These are phyloP conservation scores for Penicillium pulvis DNA, from an alignment of 495 filamentous ascomycete species.

Conservation along the genomic window DNA sequence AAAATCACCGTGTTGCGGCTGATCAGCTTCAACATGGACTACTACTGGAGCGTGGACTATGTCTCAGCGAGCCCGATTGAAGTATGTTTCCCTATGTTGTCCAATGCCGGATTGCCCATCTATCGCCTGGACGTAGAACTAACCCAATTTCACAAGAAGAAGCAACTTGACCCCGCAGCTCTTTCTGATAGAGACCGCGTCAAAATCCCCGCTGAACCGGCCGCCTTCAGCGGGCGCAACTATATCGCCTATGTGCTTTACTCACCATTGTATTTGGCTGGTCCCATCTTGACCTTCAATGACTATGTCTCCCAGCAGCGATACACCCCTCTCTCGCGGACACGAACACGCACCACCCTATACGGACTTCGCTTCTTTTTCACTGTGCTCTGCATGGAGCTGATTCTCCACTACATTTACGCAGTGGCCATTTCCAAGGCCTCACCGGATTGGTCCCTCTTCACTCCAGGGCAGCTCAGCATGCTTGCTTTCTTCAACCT, in stretches of 20 bases:
- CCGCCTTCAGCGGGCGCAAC: constrained; percentile 76
- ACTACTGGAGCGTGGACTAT: constrained; percentile 84
- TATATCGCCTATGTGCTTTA: constrained; percentile 89
- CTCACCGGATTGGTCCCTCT: constrained; percentile 74
- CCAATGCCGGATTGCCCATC: constrained; percentile 3
- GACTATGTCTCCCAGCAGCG: constrained; percentile 90
- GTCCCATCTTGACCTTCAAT: constrained; percentile 96
- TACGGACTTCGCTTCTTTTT: constrained; percentile 87
- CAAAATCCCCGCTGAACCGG: constrained; percentile 65
- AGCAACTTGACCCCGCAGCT: constrained; percentile 82
- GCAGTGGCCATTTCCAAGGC: constrained; percentile 89
- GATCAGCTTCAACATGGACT: constrained; percentile 96
- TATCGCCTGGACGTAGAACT: constrained; percentile 8
- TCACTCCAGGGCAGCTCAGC: constrained; percentile 84
- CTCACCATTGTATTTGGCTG: constrained; percentile 87
- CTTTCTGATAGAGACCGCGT: constrained; percentile 89
- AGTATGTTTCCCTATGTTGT: constrained; percentile 59
- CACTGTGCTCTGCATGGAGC: constrained; percentile 84
- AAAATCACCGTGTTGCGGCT: constrained; percentile 93
- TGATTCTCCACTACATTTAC: constrained; percentile 93
- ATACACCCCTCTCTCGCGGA: constrained; percentile 70
- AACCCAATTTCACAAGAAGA: constrained; percentile 89
- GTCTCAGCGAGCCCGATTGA: constrained; percentile 71
- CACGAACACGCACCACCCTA: constrained; percentile 62
- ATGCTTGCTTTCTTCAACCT: constrained; percentile 97